Evolutionary conservation across 1,284 basidiomycete species (phyloP).

Genomic region (Tilletia caries): DNA sequence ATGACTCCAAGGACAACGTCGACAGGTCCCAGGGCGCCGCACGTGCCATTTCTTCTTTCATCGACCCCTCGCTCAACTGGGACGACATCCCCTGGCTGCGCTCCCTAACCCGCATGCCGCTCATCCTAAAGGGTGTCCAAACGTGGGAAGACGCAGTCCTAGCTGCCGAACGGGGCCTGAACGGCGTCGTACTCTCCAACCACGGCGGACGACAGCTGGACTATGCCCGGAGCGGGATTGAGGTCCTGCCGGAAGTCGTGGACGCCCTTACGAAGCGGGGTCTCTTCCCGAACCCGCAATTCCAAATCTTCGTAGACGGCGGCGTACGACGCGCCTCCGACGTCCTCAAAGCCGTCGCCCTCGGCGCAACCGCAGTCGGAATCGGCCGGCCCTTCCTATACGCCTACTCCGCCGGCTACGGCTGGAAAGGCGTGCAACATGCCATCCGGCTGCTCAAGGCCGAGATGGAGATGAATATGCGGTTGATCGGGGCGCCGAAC

Average conservation of each 20-base stretch:
- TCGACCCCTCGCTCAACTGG: slow-evolving; percentile 85
- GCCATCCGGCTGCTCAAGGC: slow-evolving; percentile 61
- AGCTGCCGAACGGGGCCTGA: slow-evolving; percentile 76
- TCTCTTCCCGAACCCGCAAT: slow-evolving; percentile 63
- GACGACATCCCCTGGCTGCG: slow-evolving; percentile 82
- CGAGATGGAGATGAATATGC: slow-evolving; percentile 58
- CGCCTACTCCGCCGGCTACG: slow-evolving; percentile 23
- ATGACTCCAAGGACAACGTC: slow-evolving; percentile 59
- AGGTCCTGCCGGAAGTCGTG: slow-evolving; percentile 83
- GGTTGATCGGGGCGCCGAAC: slow-evolving; percentile 75
- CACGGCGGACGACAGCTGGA: slow-evolving; percentile 84
- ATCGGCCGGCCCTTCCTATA: slow-evolving; percentile 57
- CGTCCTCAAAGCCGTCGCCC: slow-evolving; percentile 83
- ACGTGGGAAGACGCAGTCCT: slow-evolving; percentile 62
- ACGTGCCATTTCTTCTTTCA: slow-evolving; percentile 90
- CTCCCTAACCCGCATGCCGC: slow-evolving; percentile 73
- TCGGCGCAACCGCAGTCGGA: slow-evolving; percentile 77
- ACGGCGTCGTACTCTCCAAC: slow-evolving; percentile 69
- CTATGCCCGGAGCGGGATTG: slow-evolving; percentile 82
- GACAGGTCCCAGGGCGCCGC: slow-evolving; percentile 87
- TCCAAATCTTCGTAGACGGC: slow-evolving; percentile 86
- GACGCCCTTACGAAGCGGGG: slow-evolving; percentile 66
- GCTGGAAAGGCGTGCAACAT: slow-evolving; percentile 17
- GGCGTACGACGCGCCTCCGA: slow-evolving; percentile 75
- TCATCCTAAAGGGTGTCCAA: slow-evolving; percentile 68